Percentiles rank a stretch among this genome's conserved stretches.
phyloP scores from a whole-genome alignment of 2,329 filamentous ascomycete genomes.

The Albifimbria verrucaria region DNA sequence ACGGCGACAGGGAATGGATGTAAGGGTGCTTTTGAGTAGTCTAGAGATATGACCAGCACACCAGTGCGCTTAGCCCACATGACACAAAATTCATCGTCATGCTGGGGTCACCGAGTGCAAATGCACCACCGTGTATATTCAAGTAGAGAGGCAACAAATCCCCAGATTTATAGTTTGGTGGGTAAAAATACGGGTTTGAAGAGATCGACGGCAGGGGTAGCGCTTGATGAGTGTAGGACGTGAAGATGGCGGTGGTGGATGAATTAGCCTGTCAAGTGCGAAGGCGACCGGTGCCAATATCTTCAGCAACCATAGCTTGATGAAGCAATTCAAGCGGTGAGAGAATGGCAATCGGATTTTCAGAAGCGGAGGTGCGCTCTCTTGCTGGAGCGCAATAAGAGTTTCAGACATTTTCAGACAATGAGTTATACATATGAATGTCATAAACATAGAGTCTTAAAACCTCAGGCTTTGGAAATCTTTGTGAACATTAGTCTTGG shows the following conservation, averaged over 20 bases:
- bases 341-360: not conserved
- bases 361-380: not conserved
- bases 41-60: conserved; percentile 43
- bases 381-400: not conserved
- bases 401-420: too few species aligned
- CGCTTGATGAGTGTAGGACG: conserved; percentile 1
- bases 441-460: too few species aligned
- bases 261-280: not conserved
- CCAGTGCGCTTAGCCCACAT: conserved; percentile 35
- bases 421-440: too few species aligned
- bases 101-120: conserved; percentile 38
- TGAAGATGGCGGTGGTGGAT: not conserved
- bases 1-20: conserved; percentile 40
- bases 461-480: too few species aligned
- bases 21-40: conserved; percentile 46
- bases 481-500: too few species aligned
- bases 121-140: conserved; percentile 51
- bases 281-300: not conserved
- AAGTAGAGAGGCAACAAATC: conserved; percentile 39
- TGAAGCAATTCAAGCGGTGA: conserved; percentile 1
- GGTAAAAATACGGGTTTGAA: conserved; percentile 33
- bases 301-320: not conserved
- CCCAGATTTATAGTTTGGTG: conserved; percentile 28
- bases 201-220: not conserved
- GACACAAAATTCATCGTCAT: conserved; percentile 46